Conservation (phyloP, 345 rosid species). For the Euphorbia lathyris region DNA sequence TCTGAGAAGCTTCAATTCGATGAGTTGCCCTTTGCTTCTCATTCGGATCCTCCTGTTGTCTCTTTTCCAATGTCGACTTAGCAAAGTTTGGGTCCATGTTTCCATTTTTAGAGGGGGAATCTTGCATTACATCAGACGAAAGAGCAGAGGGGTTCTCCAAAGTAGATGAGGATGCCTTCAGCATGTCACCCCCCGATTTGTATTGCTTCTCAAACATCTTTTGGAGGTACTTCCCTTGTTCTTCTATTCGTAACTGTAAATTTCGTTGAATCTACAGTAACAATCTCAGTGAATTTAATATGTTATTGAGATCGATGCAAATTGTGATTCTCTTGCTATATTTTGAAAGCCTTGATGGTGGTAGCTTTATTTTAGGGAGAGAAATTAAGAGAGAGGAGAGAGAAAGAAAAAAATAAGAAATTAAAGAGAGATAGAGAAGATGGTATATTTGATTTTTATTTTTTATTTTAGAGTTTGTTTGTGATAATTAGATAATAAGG, state of each 20-base stretch:
- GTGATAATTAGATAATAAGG: too few species aligned
- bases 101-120: slow-evolving; percentile 33
- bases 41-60: slow-evolving; percentile 20
- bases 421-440: too few species aligned
- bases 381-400: too few species aligned
- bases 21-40: slow-evolving; percentile 30
- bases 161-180: slow-evolving; percentile 50
- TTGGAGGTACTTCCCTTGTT: slow-evolving; percentile 90
- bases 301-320: too few species aligned
- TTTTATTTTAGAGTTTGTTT: too few species aligned
- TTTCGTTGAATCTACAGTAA: slow-evolving; percentile 74
- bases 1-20: slow-evolving; percentile 23
- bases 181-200: slow-evolving; percentile 53
- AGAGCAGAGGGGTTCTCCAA: slow-evolving; percentile 37
- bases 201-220: slow-evolving; percentile 95
- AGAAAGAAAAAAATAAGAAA: too few species aligned
- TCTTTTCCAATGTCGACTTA: slow-evolving; percentile 23
- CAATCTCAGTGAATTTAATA: neutral
- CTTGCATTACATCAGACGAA: slow-evolving; percentile 27
- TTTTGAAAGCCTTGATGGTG: too few species aligned
- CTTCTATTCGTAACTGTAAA: slow-evolving; percentile 90
- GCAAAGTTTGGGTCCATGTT: slow-evolving; percentile 1
- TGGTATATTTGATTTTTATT: too few species aligned
- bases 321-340: too few species aligned
- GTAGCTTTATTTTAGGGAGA: too few species aligned